phyloP scores from a whole-genome alignment of 805 yeast genomes.

The Hanseniaspora occidentalis region DNA sequence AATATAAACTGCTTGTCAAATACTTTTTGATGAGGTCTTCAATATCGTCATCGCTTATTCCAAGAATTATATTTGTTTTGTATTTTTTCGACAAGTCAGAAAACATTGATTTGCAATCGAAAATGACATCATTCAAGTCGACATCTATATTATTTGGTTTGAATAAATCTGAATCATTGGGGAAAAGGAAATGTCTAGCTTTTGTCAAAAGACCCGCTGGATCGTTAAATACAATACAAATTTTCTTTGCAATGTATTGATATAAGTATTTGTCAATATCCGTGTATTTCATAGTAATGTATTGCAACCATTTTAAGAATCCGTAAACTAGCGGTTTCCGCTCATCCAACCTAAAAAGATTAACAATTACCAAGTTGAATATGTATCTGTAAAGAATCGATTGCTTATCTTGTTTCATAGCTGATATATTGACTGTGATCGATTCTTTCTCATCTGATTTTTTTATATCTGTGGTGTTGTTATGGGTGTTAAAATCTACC shows the following conservation, averaged over 20 bases:
- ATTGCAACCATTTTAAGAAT: conserved; percentile 14
- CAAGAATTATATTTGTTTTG: conserved; percentile 10
- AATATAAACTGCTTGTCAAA: neutral
- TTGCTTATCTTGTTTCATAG: neutral
- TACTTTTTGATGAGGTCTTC: conserved; percentile 14
- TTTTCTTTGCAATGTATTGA: conserved; percentile 7
- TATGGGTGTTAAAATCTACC: too few relatives aligned
- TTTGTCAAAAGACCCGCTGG: conserved; percentile 14
- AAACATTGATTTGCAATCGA: conserved; percentile 18
- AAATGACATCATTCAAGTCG: conserved; percentile 25
- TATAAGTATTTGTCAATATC: conserved; percentile 7
- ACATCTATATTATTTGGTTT: conserved; percentile 32
- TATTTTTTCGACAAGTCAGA: conserved; percentile 8
- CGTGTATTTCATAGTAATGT: conserved; percentile 8
- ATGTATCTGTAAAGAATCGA: conserved; percentile 9
- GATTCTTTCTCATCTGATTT: too few relatives aligned
- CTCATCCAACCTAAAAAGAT: conserved; percentile 2
- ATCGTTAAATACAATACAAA: conserved; percentile 14
- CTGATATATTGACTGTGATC: neutral
- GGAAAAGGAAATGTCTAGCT: conserved; percentile 31
- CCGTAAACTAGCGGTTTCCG: conserved; percentile 25
- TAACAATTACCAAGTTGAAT: conserved; percentile 10
- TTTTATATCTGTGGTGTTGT: too few relatives aligned
- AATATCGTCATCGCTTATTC: conserved; percentile 15
- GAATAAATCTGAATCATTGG: conserved; percentile 33